Evolutionary conservation across 2,329 filamentous ascomycete species (phyloP).

Genomic region (Nemania sp.): DNA sequence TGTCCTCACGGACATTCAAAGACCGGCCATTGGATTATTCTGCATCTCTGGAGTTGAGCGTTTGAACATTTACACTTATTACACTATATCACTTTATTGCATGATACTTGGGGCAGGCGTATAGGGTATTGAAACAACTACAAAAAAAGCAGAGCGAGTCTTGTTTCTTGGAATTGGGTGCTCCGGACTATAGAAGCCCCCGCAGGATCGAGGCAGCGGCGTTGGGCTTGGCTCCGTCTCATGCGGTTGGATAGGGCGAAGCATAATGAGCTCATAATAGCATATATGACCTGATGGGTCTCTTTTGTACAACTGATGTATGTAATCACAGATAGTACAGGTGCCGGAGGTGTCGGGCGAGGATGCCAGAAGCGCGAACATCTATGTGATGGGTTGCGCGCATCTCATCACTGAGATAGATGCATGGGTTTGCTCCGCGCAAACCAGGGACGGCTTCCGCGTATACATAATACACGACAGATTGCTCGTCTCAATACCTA

Average conservation of each 20-base stretch:
- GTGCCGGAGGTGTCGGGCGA: background rate
- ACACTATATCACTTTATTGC: constrained; percentile 24
- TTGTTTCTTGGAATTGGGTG: constrained; percentile 17
- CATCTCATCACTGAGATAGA: constrained; percentile 15
- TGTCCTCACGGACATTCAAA: constrained; percentile 35
- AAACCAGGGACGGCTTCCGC: constrained; percentile 13
- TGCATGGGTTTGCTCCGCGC: constrained; percentile 7
- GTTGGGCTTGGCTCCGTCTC: constrained; percentile 12
- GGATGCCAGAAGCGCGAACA: background rate
- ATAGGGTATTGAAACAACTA: background rate
- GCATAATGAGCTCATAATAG: constrained; percentile 12
- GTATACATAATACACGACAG: constrained; percentile 16
- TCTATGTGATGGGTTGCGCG: background rate
- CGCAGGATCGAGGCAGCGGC: constrained; percentile 25
- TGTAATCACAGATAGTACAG: constrained; percentile 19
- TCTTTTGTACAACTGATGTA: constrained; percentile 28
- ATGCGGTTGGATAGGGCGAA: constrained; percentile 9
- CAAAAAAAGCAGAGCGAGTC: background rate
- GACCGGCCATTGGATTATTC: constrained; percentile 27
- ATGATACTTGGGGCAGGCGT: constrained; percentile 11
- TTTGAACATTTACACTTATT: constrained; percentile 22
- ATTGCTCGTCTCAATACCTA: constrained; percentile 7
- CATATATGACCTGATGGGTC: constrained; percentile 26
- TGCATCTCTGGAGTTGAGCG: constrained; percentile 28
- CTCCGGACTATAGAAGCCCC: background rate